phyloP scores from a whole-genome alignment of 2,329 filamentous ascomycete species.

The Bipolaris victoriae region DNA sequence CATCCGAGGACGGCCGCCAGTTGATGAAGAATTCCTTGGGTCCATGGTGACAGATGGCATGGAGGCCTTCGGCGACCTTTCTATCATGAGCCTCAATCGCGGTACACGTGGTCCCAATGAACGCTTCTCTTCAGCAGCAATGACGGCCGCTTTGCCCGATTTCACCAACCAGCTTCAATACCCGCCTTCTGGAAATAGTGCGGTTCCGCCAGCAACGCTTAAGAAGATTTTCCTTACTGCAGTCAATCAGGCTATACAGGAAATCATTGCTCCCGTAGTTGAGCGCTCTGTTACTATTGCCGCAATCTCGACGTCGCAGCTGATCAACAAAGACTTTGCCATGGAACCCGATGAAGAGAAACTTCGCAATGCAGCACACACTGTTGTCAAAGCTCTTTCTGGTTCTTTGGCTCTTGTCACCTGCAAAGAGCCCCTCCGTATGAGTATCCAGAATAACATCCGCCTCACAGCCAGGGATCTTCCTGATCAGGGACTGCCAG shows the following conservation, averaged over 20 bases:
- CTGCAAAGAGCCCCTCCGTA: constrained; percentile 93
- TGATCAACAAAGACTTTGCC: constrained; percentile 95
- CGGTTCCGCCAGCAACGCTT: constrained; percentile 69
- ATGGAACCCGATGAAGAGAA: constrained; percentile 90
- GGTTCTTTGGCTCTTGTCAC: constrained; percentile 96
- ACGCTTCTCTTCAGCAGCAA: constrained; percentile 75
- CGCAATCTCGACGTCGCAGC: constrained; percentile 92
- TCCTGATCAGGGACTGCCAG: constrained; percentile 76
- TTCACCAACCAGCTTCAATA: constrained; percentile 79
- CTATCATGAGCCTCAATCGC: constrained; percentile 67
- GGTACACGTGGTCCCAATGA: constrained; percentile 66
- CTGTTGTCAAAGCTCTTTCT: constrained; percentile 92
- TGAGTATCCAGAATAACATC: constrained; percentile 97
- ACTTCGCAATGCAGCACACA: constrained; percentile 83
- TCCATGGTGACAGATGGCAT: constrained; percentile 68
- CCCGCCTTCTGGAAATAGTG: constrained; percentile 71
- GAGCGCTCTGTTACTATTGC: constrained; percentile 98
- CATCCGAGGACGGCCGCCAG: constrained; percentile 76
- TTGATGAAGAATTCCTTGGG: constrained; percentile 63
- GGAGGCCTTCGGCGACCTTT: constrained; percentile 83
- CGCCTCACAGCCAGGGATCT: constrained; percentile 75
- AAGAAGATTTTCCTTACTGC: constrained; percentile 81
- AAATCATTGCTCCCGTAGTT: constrained; percentile 97
- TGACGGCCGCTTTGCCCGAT: constrained; percentile 82
- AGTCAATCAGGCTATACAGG: constrained; percentile 86